Conservation (phyloP, 768 basidiomycete species). For the Leccinellum rugosiceps region DNA sequence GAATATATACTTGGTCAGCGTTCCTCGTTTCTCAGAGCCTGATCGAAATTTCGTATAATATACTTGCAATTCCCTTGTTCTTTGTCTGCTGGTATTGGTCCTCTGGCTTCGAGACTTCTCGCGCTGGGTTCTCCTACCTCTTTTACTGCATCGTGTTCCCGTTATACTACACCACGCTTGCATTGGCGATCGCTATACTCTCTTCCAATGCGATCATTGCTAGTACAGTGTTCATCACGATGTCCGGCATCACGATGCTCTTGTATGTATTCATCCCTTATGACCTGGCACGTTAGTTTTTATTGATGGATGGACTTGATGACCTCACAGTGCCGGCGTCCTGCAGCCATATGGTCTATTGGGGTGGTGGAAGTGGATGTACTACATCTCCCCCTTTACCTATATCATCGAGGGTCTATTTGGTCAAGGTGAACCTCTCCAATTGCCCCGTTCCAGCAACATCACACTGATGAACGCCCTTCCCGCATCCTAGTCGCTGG, state of each 20-base stretch:
- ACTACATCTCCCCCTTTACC: slow-evolving; percentile 47
- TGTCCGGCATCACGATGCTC: slow-evolving; percentile 39
- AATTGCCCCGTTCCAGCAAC: no score
- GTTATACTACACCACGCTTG: slow-evolving; percentile 46
- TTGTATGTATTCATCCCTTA: slow-evolving; percentile 33
- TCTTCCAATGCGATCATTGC: slow-evolving; percentile 41
- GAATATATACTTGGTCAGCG: no score
- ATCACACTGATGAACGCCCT: neutral
- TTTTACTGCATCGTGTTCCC: slow-evolving; percentile 37
- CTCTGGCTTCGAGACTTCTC: slow-evolving; percentile 36
- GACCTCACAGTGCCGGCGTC: slow-evolving; percentile 40
- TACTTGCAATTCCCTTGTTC: no score
- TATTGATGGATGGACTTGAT: neutral
- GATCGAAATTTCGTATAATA: no score
- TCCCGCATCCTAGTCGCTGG: slow-evolving; percentile 49
- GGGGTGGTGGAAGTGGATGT: slow-evolving; percentile 34
- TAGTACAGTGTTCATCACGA: slow-evolving; percentile 32
- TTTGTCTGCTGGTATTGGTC: slow-evolving; percentile 50
- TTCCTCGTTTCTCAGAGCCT: no score
- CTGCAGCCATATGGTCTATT: slow-evolving; percentile 42
- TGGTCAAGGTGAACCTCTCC: slow-evolving; percentile 23
- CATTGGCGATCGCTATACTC: slow-evolving; percentile 40
- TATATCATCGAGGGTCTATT: slow-evolving; percentile 47
- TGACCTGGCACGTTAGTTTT: no score
- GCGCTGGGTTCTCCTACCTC: slow-evolving; percentile 41